Conservation (phyloP, 805 yeast species). For the Ogataea degrootiae region DNA sequence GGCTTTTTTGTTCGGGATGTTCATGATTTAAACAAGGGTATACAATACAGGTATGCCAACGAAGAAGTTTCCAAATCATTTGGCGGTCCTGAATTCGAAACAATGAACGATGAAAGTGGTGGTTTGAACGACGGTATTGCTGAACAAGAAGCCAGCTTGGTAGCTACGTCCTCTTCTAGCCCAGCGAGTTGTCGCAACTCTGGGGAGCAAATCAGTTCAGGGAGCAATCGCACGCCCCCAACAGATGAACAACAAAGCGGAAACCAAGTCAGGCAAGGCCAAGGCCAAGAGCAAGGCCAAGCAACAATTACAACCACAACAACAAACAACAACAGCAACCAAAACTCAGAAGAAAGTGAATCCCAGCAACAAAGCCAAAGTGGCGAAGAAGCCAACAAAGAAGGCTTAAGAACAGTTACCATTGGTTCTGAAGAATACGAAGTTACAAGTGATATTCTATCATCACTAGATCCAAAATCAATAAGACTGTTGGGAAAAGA, state of each 20-base stretch:
- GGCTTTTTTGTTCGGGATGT: conserved; percentile 21
- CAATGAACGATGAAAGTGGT: conserved; percentile 19
- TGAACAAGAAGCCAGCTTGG: conserved; percentile 11
- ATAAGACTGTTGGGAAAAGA: conserved; percentile 4
- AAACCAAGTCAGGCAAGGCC: conserved; percentile 1
- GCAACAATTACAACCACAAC: neutral
- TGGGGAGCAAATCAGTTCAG: conserved; percentile 7
- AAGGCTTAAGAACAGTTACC: conserved; percentile 9
- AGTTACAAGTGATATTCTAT: conserved; percentile 19
- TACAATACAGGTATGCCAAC: conserved; percentile 18
- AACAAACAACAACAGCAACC: neutral
- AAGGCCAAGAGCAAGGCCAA: conserved; percentile 5
- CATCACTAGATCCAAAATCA: conserved; percentile 18
- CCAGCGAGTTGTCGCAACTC: conserved; percentile 8
- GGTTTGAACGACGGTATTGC: conserved; percentile 21
- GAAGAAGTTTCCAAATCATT: conserved; percentile 8
- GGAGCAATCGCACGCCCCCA: conserved; percentile 18
- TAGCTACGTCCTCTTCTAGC: neutral
- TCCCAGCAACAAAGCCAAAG: neutral
- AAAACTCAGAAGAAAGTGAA: neutral
- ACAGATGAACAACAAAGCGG: neutral
- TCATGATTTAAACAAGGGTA: conserved; percentile 19
- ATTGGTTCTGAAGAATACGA: conserved; percentile 16
- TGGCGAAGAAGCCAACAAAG: conserved; percentile 8
- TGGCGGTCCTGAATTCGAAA: conserved; percentile 18